Evolutionary conservation across 441 rosid genomes (phyloP).

Genomic region (Iberis amara): DNA sequence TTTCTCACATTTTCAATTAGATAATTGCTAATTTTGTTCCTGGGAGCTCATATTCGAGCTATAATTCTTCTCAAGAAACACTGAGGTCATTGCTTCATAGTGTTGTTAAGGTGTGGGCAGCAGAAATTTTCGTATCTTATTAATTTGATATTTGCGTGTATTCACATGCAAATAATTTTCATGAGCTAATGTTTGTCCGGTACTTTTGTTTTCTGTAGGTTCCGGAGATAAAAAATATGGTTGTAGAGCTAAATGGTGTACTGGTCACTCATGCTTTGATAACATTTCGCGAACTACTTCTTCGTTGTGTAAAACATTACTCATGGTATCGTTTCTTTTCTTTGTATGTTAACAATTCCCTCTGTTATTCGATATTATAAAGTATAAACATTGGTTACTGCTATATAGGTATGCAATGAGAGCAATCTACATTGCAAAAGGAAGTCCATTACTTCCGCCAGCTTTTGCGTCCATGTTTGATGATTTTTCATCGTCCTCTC

Average conservation of each 20-base stretch:
- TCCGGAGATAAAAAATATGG: conserved; percentile 75
- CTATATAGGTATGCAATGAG: conserved; percentile 80
- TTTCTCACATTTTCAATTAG: conserved; percentile 31
- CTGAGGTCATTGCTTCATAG: conserved; percentile 86
- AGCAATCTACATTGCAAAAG: conserved; percentile 87
- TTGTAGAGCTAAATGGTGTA: conserved; percentile 91
- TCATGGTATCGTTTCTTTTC: conserved; percentile 56
- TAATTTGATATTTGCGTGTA: conserved; percentile 9
- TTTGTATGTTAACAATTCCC: conserved; percentile 10
- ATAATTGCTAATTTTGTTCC: conserved; percentile 80
- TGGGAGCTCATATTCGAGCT: conserved; percentile 81
- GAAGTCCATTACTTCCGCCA: conserved; percentile 89
- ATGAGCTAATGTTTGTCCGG: conserved; percentile 15
- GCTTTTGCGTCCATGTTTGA: conserved; percentile 84
- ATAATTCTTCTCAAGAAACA: conserved; percentile 86
- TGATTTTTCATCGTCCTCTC: conserved; percentile 89
- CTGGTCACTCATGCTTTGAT: conserved; percentile 89
- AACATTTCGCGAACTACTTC: conserved; percentile 62
- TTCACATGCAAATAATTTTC: conserved; percentile 6
- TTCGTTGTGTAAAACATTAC: conserved; percentile 85
- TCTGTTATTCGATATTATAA: conserved; percentile 12
- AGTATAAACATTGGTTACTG: conserved; percentile 15
- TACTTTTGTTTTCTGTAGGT: conserved; percentile 49
- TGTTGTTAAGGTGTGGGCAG: conserved; percentile 70
- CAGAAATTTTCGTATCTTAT: conserved; percentile 19